A percentile compares a stretch with the other conserved stretches of the same genome.
phyloP scores from a whole-genome alignment of 441 rosid species.

The Gossypium davidsonii region DNA sequence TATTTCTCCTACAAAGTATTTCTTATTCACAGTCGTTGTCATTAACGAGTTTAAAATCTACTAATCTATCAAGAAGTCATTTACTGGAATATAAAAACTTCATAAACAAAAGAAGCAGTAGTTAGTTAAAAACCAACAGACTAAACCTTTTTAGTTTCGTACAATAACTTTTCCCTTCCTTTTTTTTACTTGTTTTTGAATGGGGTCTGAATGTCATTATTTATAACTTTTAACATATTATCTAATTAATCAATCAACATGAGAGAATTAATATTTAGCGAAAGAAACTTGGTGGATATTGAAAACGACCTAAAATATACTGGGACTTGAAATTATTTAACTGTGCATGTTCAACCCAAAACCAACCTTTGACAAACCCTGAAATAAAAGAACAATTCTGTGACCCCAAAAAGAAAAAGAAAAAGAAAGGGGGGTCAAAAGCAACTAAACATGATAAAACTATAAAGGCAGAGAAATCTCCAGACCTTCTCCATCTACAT shows the following conservation, averaged over 20 bases:
- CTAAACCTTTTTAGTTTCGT: not conserved
- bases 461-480: slow-evolving; percentile 8
- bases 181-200: not conserved
- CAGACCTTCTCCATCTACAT: slow-evolving; percentile 19
- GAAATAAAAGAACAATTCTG: slow-evolving; percentile 9
- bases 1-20: not conserved
- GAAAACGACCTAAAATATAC: slow-evolving; percentile 13
- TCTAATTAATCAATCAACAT: not conserved
- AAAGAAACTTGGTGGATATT: slow-evolving; percentile 13
- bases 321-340: slow-evolving; percentile 23
- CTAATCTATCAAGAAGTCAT: not conserved
- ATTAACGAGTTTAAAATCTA: not conserved
- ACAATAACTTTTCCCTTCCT: not conserved
- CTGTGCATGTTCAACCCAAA: slow-evolving; percentile 30
- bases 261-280: not conserved
- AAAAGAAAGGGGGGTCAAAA: not conserved
- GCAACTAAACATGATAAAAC: slow-evolving; percentile 14
- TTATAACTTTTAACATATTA: not conserved
- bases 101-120: not conserved
- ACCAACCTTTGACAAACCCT: slow-evolving; percentile 22
- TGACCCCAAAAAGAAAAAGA: not conserved
- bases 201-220: not conserved
- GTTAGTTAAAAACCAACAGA: not conserved
- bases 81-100: not conserved
- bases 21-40: not conserved